Conservation (phyloP, 1,284 basidiomycete genomes). For the Pterula multifida region DNA sequence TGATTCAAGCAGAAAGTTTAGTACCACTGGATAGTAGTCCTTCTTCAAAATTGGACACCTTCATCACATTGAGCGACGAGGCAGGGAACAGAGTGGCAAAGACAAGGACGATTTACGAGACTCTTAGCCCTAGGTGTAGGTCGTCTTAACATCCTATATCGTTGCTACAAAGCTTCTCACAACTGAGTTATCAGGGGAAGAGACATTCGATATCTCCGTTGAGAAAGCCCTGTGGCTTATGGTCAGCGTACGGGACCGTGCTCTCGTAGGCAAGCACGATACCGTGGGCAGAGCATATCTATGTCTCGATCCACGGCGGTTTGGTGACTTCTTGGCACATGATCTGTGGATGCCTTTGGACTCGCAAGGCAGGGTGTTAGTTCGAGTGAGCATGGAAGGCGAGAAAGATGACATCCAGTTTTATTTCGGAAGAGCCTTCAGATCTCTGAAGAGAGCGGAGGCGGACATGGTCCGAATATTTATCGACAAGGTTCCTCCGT, state of each 20-base stretch:
- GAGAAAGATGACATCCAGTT: constrained; percentile 98
- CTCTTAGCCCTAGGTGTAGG: constrained; percentile 79
- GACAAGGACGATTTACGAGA: constrained; percentile 93
- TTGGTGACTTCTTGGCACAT: constrained; percentile 82
- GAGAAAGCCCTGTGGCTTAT: constrained; percentile 90
- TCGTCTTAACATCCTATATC: constrained; percentile 8
- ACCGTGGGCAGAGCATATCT: constrained; percentile 88
- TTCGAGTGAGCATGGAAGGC: constrained; percentile 95
- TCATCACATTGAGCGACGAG: constrained; percentile 91
- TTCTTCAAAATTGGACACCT: constrained; percentile 73
- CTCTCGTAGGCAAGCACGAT: constrained; percentile 82
- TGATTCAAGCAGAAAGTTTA: constrained; percentile 81
- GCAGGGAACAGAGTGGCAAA: constrained; percentile 85
- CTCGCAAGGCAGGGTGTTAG: constrained; percentile 72
- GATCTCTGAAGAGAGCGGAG: constrained; percentile 89
- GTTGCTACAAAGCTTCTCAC: background rate
- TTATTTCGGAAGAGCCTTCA: constrained; percentile 94
- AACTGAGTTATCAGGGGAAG: constrained; percentile 62
- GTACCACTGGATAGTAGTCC: constrained; percentile 62
- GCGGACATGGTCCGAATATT: constrained; percentile 94
- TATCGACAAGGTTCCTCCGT: constrained; percentile 77
- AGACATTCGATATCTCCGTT: constrained; percentile 91
- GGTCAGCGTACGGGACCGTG: constrained; percentile 87
- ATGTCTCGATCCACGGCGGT: constrained; percentile 82
- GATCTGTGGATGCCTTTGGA: constrained; percentile 93